phyloP scores from a whole-genome alignment of 805 yeast genomes.

The Metschnikowia corniflorae region DNA sequence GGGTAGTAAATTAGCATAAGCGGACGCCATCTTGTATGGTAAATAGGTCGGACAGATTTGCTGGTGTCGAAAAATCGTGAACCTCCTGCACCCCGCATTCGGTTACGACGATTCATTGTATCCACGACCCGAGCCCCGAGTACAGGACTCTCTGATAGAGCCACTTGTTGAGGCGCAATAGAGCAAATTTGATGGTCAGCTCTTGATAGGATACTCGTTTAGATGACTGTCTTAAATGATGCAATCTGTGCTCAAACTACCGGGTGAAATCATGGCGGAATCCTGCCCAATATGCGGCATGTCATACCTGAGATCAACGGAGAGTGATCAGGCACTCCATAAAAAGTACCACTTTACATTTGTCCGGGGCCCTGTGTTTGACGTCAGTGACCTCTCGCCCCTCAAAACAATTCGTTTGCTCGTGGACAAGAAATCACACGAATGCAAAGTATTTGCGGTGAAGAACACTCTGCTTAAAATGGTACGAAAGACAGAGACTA shows the following conservation, averaged over 20 bases:
- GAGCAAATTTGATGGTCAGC: no score
- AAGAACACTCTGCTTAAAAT: slow-evolving; percentile 23
- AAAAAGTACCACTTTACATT: slow-evolving; percentile 48
- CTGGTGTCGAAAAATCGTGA: not conserved
- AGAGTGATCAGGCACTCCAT: slow-evolving; percentile 46
- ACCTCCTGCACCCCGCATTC: slow-evolving; percentile 13
- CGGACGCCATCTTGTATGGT: slow-evolving; percentile 17
- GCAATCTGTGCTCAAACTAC: slow-evolving; percentile 12
- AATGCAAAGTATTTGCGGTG: slow-evolving; percentile 19
- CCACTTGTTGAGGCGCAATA: no score
- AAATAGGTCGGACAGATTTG: not conserved
- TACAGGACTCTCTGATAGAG: no score
- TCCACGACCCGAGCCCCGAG: no score
- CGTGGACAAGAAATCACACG: slow-evolving; percentile 12
- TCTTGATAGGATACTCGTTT: no score
- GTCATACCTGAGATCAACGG: slow-evolving; percentile 44
- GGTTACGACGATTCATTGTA: no score
- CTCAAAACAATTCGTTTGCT: slow-evolving; percentile 28
- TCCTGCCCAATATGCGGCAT: slow-evolving; percentile 52
- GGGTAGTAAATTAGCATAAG: slow-evolving; percentile 60
- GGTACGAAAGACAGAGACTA: slow-evolving; percentile 24
- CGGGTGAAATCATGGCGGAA: slow-evolving; percentile 4
- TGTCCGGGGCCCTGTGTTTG: slow-evolving; percentile 51
- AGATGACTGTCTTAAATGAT: no score
- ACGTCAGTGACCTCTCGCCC: slow-evolving; percentile 11